phyloP scores from a whole-genome alignment of 2,329 filamentous ascomycete species.

The Phialophora chinensis region DNA sequence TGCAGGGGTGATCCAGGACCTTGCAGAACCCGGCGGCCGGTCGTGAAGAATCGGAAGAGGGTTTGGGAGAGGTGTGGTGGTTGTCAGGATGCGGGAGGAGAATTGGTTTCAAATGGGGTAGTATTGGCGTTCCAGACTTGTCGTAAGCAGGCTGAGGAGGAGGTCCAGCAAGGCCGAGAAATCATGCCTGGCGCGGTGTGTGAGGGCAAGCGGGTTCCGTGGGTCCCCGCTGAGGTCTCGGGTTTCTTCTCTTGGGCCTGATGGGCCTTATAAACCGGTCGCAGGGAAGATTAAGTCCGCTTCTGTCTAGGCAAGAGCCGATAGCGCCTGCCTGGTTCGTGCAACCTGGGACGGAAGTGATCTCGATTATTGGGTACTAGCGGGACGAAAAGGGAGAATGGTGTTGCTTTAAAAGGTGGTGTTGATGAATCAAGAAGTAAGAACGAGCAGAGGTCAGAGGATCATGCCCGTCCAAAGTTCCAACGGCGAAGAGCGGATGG shows the following conservation, averaged over 20 bases:
- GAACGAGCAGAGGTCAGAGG: conserved; percentile 14
- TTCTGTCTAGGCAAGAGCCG: background rate
- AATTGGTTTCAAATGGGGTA: conserved; percentile 16
- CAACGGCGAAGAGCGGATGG: conserved; percentile 19
- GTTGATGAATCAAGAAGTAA: conserved; percentile 15
- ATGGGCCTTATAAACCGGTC: background rate
- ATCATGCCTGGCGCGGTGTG: conserved; percentile 14
- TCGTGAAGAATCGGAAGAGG: background rate
- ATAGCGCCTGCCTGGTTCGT: background rate
- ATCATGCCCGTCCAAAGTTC: conserved; percentile 10
- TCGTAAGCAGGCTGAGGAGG: conserved; percentile 17
- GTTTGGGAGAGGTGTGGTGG: background rate
- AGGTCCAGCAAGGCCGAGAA: conserved; percentile 16
- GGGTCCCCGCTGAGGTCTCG: background rate
- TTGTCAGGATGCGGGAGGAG: conserved; percentile 10
- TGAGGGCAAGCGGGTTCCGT: conserved; percentile 3
- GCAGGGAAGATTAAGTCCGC: background rate
- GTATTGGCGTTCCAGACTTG: conserved; percentile 10
- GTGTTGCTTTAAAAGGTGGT: conserved; percentile 1
- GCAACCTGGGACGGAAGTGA: conserved; percentile 7
- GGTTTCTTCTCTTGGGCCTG: background rate
- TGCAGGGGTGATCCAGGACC: conserved; percentile 13
- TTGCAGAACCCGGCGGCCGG: conserved; percentile 11
- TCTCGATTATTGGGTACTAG: conserved; percentile 9
- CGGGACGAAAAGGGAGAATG: conserved; percentile 18